Evolutionary conservation across 2,329 filamentous ascomycete genomes (phyloP).

Genomic region (Verticillium tricorpus): DNA sequence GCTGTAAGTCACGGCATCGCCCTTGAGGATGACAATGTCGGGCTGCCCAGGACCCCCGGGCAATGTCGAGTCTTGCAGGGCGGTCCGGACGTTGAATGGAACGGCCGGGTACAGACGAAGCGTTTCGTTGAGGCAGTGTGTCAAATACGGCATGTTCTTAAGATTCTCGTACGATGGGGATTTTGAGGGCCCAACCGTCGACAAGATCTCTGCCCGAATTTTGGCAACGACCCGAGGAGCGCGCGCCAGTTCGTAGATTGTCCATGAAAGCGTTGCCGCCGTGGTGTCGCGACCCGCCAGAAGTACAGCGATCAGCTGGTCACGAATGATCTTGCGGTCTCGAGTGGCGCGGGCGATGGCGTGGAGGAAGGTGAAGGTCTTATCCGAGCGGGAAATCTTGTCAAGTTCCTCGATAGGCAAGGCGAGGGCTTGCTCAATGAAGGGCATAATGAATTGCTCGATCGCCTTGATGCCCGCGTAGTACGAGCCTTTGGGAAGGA

Average conservation of each 20-base stretch:
- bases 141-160: conserved; percentile 69
- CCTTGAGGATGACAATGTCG: conserved; percentile 38
- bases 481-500: conserved; percentile 58
- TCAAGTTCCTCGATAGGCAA: conserved; percentile 63
- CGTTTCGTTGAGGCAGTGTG: conserved; percentile 69
- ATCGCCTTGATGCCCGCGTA: conserved; percentile 58
- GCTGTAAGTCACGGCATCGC: conserved; percentile 44
- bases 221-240: conserved; percentile 34
- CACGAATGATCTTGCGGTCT: conserved; percentile 59
- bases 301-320: conserved; percentile 70
- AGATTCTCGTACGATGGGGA: conserved; percentile 20
- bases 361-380: conserved; percentile 72
- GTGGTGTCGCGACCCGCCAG: conserved; percentile 55
- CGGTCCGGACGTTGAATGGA: conserved; percentile 72
- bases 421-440: conserved; percentile 61
- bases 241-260: conserved; percentile 37
- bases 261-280: conserved; percentile 43
- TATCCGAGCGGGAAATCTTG: conserved; percentile 61
- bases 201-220: conserved; percentile 34
- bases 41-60: conserved; percentile 36
- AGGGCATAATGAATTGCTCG: conserved; percentile 65
- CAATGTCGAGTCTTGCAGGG: conserved; percentile 69
- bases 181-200: conserved; percentile 41
- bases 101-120: conserved; percentile 74
- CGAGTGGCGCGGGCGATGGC: conserved; percentile 68